Evolutionary conservation across 1,139 yeast species (phyloP).

Genomic region (Komagataea norvegica): DNA sequence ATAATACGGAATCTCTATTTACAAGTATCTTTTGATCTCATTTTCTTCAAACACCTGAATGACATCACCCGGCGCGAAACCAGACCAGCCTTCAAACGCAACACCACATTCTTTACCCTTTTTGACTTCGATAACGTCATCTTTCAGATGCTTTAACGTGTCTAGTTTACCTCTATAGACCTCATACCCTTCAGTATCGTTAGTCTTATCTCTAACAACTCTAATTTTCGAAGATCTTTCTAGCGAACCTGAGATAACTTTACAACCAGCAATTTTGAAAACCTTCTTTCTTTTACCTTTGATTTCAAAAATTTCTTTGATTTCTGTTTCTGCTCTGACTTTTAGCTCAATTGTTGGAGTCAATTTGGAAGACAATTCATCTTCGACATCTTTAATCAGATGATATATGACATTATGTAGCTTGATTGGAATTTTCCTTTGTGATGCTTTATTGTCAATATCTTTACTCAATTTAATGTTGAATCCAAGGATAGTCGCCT

Average conservation of each 20-base stretch:
- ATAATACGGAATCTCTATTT: constrained; percentile 19
- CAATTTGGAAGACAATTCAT: constrained; percentile 54
- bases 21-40: constrained; percentile 64
- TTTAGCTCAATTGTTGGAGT: constrained; percentile 67
- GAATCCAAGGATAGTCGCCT: constrained; percentile 73
- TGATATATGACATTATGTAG: constrained; percentile 82
- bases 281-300: constrained; percentile 46
- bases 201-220: constrained; percentile 44
- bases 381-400: constrained; percentile 78
- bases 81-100: constrained; percentile 64
- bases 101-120: constrained; percentile 93
- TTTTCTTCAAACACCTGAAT: constrained; percentile 72
- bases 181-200: constrained; percentile 31
- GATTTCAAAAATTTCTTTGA: constrained; percentile 71
- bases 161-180: constrained; percentile 67
- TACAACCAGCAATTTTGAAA: constrained; percentile 80
- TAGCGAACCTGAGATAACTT: constrained; percentile 67
- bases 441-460: constrained; percentile 55
- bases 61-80: constrained; percentile 69
- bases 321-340: constrained; percentile 61
- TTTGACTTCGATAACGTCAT: constrained; percentile 69
- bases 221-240: constrained; percentile 57
- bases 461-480: constrained; percentile 69
- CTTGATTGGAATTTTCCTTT: constrained; percentile 52
- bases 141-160: constrained; percentile 78